phyloP scores from a whole-genome alignment of 495 filamentous ascomycete genomes.

The Penicillium ucsense region DNA sequence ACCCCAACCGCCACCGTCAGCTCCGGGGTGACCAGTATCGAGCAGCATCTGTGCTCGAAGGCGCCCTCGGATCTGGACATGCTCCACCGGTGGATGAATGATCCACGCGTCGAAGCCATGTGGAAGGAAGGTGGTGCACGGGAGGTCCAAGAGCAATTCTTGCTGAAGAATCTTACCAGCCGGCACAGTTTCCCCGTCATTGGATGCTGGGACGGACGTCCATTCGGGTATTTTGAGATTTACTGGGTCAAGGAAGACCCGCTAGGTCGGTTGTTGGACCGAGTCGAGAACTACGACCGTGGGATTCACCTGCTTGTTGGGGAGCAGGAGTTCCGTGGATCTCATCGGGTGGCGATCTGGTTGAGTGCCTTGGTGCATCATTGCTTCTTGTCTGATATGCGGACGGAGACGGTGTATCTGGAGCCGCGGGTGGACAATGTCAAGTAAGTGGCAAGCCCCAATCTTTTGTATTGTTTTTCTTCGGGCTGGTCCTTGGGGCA shows the following conservation, averaged over 20 bases:
- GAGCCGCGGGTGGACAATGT: constrained; percentile 90
- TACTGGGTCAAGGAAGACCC: constrained; percentile 97
- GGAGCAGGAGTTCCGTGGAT: constrained; percentile 82
- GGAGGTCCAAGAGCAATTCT: constrained; percentile 56
- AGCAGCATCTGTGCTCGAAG: constrained; percentile 20
- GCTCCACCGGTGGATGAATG: constrained; percentile 83
- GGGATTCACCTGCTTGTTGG: constrained; percentile 84
- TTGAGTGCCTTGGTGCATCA: constrained; percentile 77
- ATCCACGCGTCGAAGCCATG: constrained; percentile 67
- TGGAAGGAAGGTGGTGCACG: constrained; percentile 68
- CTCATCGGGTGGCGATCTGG: constrained; percentile 67
- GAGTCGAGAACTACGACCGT: constrained; percentile 70
- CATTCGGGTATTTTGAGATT: constrained; percentile 95
- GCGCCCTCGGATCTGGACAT: constrained; percentile 57
- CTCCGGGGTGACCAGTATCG: constrained; percentile 16
- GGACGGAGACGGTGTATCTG: constrained; percentile 72
- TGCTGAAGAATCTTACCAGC: constrained; percentile 51
- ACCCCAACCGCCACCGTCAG: constrained; percentile 18
- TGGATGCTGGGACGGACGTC: constrained; percentile 87
- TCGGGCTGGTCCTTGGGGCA: no score
- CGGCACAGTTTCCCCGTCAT: constrained; percentile 83
- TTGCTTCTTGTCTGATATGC: constrained; percentile 66
- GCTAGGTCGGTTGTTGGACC: constrained; percentile 56
- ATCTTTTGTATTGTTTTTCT: not conserved
- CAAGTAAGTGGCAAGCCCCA: constrained; percentile 48